Evolutionary conservation across 805 yeast genomes (phyloP).

Genomic region (Saturnispora quitensis): DNA sequence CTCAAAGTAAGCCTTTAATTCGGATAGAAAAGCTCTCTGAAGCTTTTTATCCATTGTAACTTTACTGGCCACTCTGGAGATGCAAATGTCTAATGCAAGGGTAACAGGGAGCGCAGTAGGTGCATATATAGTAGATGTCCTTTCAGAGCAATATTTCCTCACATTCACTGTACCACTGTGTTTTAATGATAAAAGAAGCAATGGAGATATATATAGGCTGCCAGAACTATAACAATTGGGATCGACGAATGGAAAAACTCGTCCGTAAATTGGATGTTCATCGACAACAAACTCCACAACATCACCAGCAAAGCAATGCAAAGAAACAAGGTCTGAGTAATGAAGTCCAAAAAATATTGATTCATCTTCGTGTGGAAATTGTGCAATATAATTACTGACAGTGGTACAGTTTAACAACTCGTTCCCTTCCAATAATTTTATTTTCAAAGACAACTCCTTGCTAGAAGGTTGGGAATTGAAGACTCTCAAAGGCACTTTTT

Average conservation of each 20-base stretch:
- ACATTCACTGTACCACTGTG: neutral
- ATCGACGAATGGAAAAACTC: constrained; percentile 53
- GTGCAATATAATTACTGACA: constrained; percentile 9
- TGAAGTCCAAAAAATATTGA: constrained; percentile 39
- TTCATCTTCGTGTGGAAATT: constrained; percentile 33
- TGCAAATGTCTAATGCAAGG: constrained; percentile 53
- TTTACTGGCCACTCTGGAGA: constrained; percentile 63
- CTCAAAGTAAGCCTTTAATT: constrained; percentile 56
- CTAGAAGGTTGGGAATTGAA: neutral
- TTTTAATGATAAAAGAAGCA: constrained; percentile 36
- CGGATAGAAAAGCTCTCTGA: constrained; percentile 52
- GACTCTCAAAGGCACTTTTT: neutral
- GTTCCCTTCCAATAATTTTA: constrained; percentile 5
- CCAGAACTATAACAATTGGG: constrained; percentile 40
- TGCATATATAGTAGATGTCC: neutral
- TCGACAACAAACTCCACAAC: constrained; percentile 28
- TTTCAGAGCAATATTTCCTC: neutral
- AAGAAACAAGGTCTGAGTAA: constrained; percentile 40
- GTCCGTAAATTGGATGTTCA: constrained; percentile 24
- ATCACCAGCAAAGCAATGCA: constrained; percentile 68
- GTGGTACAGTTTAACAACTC: constrained; percentile 17
- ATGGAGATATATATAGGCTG: constrained; percentile 52
- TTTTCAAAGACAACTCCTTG: neutral
- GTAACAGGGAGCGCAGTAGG: constrained; percentile 21
- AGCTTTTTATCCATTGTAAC: constrained; percentile 53